These are phyloP conservation scores for Stipa capillata DNA, from an alignment of 176 grass and related monocot species.

Conservation along the genomic window DNA sequence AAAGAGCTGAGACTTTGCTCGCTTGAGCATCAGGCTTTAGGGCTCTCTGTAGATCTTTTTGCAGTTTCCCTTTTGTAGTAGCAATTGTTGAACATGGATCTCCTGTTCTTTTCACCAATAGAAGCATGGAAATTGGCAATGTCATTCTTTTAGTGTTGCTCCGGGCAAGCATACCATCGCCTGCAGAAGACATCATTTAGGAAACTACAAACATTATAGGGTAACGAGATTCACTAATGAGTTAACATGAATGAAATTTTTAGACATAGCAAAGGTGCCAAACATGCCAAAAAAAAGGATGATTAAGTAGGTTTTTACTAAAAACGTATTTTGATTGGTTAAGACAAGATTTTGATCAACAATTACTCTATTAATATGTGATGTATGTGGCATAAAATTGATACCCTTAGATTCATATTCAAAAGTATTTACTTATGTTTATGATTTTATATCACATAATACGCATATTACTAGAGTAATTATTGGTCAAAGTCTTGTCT, in stretches of 20 bases:
- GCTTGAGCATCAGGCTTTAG: conserved; percentile 23
- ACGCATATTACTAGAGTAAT: no score
- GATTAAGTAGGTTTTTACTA: neutral
- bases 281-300: conserved; percentile 7
- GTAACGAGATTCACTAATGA: neutral
- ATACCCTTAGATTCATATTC: no score
- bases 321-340: no score
- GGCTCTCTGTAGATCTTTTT: conserved; percentile 24
- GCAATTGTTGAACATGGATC: conserved; percentile 24
- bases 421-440: no score
- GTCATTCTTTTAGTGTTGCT: conserved; percentile 6
- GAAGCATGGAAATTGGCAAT: conserved; percentile 15
- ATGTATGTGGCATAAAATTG: no score
- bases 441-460: no score
- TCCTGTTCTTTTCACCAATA: conserved; percentile 28
- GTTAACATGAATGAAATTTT: conserved; percentile 2
- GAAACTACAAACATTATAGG: neutral
- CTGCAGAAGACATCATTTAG: conserved; percentile 10
- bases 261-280: neutral
- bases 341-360: no score
- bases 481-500: no score
- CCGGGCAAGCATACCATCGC: neutral
- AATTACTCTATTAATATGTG: no score
- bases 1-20: conserved; percentile 28
- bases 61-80: conserved; percentile 22